Evolutionary conservation across 306 rosid genomes (phyloP).

Genomic region (Lathyrus aphaca): DNA sequence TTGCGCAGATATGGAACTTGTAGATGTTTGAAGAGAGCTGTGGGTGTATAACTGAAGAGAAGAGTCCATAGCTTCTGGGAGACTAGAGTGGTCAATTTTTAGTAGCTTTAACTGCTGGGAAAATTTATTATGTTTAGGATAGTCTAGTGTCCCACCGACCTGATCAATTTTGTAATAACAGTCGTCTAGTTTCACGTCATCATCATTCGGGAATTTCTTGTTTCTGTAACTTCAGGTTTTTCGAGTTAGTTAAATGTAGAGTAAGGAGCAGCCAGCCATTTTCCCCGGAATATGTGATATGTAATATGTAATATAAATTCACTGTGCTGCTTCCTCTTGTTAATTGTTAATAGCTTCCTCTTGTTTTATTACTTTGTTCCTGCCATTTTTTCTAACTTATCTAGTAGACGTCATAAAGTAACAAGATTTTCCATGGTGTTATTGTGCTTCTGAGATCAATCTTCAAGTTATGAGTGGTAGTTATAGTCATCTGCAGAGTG

Average conservation of each 20-base stretch:
- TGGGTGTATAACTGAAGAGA: constrained; percentile 34
- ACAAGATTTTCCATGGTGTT: not conserved
- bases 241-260: constrained; percentile 43
- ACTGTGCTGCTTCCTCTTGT: constrained; percentile 39
- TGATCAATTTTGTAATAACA: constrained; percentile 78
- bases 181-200: constrained; percentile 49
- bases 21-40: constrained; percentile 34
- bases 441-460: not conserved
- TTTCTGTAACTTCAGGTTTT: constrained; percentile 40
- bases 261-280: constrained; percentile 51
- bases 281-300: constrained; percentile 37
- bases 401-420: not conserved
- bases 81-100: constrained; percentile 40
- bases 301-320: constrained; percentile 44
- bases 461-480: not conserved
- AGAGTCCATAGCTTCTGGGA: constrained; percentile 45
- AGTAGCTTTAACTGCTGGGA: constrained; percentile 50
- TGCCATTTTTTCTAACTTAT: not conserved
- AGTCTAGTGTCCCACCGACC: constrained; percentile 49
- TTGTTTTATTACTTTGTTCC: not conserved
- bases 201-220: constrained; percentile 44
- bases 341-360: constrained; percentile 45
- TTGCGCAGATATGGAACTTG: constrained; percentile 36
- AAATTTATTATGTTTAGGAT: constrained; percentile 54
- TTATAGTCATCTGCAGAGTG: not conserved